Conservation (phyloP, 306 rosid species). For the Quercus ilex region DNA sequence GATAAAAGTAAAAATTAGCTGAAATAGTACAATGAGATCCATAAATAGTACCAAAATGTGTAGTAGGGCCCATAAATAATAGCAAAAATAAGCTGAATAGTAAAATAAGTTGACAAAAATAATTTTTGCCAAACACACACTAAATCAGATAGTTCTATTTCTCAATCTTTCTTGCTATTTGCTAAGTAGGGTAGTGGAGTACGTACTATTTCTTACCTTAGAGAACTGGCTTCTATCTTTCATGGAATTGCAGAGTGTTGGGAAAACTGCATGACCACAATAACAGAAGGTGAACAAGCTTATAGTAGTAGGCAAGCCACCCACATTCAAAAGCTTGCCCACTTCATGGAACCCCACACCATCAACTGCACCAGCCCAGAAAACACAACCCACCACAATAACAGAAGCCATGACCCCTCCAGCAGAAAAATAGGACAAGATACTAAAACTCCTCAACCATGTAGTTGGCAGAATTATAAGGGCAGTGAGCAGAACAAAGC, state of each 20-base stretch:
- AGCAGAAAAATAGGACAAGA: conserved; percentile 56
- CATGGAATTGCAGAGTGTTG: conserved; percentile 63
- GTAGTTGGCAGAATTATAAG: conserved; percentile 60
- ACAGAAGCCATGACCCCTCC: conserved; percentile 62
- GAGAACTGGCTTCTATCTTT: conserved; percentile 46
- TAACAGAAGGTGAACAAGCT: conserved; percentile 61
- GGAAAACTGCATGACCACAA: conserved; percentile 64
- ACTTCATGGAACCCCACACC: conserved; percentile 51
- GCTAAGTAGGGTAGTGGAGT: neutral
- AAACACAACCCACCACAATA: conserved; percentile 38
- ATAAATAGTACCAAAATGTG: too few species aligned
- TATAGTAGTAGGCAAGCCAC: conserved; percentile 42
- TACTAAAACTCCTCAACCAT: conserved; percentile 55
- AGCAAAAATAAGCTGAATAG: too few species aligned
- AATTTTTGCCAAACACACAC: too few species aligned
- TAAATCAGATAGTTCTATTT: too few species aligned
- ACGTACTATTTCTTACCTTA: conserved; percentile 35
- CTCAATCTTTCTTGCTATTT: too few species aligned
- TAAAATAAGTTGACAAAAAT: too few species aligned
- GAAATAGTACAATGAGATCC: fast-evolving
- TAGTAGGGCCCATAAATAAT: fast-evolving
- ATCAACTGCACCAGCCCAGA: conserved; percentile 55
- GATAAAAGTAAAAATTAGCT: too few species aligned
- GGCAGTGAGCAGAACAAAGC: conserved; percentile 46
- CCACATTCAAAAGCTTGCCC: conserved; percentile 20